Evolutionary conservation across 2,329 filamentous ascomycete genomes (phyloP), one percentile per base, ranked within the genome.

Genomic region (Xylariaceae sp.): DNA sequence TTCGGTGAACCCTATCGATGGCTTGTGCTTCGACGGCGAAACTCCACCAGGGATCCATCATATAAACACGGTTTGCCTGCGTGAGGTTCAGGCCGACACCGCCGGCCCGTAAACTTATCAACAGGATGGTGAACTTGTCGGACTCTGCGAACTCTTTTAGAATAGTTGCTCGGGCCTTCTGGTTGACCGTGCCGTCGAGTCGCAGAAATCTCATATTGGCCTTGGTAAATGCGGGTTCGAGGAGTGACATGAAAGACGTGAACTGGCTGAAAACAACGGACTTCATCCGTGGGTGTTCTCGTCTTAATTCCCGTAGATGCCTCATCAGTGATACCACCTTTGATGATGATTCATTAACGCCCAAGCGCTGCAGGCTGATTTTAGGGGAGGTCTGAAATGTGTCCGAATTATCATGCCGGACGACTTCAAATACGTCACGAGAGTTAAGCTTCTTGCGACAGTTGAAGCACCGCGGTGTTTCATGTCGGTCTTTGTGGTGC

Each of bases 11-110:
- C 1, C 94, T 89, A 74, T 99, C 94, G 66, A 99, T 97, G 8
- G 94, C 94, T 72, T 99, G 94, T 5, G 92, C 90, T 72, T 99
- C 94, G 12, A 97, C 86, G 0, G 94, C 92, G 71, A 92, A 99
- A 67, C 89, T 95, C 94, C 94, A 99, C 94, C 94, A 99, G 0
- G 94, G 94, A 71, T 99, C 94, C 94, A 99, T 97, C 88, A 99
- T 95, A 74, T 87, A 99, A 5, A 99, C 95, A 50, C 89, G 79
- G 59, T 86, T 89, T 5, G 94, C 94, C 61, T 85, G 86, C 0
- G 92, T 97, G 57, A 99, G 72, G 67, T 99, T 99, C 41, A 99
- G 77, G 0, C 94, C 94, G 0, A 99, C 94, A 21, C 94, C 95
- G 4, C 95, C 94, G 0, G 95, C 94, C 18, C 90, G 81, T 52